These are phyloP conservation scores for Colletotrichum navitas DNA, from an alignment of 2,329 filamentous ascomycete species.

Conservation along the genomic window DNA sequence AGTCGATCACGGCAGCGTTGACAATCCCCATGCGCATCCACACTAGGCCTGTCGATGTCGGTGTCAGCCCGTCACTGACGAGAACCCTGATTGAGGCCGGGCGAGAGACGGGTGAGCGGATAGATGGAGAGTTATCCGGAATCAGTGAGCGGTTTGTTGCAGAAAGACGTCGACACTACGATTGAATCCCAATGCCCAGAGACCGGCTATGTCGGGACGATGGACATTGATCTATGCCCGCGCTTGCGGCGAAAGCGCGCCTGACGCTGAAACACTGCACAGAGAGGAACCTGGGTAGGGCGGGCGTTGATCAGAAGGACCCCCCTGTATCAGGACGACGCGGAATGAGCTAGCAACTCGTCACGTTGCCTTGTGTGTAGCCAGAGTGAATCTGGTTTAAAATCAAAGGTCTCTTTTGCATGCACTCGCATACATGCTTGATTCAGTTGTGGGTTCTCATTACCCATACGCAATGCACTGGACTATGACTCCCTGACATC, in stretches of 20 bases:
- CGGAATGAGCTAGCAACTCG: neutral
- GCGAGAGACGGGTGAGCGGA: conserved; percentile 7
- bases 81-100: neutral
- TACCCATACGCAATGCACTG: neutral
- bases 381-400: neutral
- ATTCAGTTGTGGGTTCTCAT: neutral
- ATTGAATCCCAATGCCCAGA: neutral
- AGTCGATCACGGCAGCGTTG: conserved; percentile 25
- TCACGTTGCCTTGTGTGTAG: neutral
- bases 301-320: neutral
- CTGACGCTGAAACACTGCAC: conserved; percentile 31
- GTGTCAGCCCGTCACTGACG: neutral
- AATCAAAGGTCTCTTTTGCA: neutral
- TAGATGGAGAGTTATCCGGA: neutral
- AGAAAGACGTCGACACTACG: neutral
- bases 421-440: neutral
- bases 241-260: conserved; percentile 21
- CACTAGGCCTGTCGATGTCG: neutral
- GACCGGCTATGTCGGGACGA: conserved; percentile 13
- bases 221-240: conserved; percentile 29
- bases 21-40: neutral
- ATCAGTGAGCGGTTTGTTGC: neutral
- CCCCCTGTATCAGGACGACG: conserved; percentile 26
- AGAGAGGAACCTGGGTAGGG: neutral
- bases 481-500: neutral